Evolutionary conservation across 768 basidiomycete genomes (phyloP).

Genomic region (Macrolepiota albuminosa): DNA sequence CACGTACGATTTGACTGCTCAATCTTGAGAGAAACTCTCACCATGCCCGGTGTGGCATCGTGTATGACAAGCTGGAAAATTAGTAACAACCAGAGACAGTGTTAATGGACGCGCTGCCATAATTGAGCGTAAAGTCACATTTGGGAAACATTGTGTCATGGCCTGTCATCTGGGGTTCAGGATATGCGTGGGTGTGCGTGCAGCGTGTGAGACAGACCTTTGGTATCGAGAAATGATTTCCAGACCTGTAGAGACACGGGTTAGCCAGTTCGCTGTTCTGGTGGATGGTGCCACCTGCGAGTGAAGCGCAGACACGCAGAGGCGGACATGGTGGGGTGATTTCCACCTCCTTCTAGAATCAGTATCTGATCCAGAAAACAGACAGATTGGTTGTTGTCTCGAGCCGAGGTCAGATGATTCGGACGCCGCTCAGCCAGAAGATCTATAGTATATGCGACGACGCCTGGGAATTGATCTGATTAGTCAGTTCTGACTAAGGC

Average conservation of each 20-base stretch:
- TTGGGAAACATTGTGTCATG: conserved; percentile 80
- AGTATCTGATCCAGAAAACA: too few species aligned
- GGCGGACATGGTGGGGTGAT: not conserved
- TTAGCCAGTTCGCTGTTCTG: not conserved
- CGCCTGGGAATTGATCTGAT: too few species aligned
- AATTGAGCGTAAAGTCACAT: conserved; percentile 36
- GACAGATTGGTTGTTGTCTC: not conserved
- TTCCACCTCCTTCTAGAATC: too few species aligned
- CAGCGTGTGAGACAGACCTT: conserved; percentile 39
- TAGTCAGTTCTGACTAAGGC: too few species aligned
- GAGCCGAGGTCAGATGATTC: not conserved
- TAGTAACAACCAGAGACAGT: not conserved
- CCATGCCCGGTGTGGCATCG: conserved; percentile 63
- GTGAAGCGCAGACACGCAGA: conserved; percentile 72
- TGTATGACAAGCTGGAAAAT: conserved; percentile 52
- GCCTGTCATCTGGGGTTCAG: conserved; percentile 37
- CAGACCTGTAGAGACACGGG: conserved; percentile 50
- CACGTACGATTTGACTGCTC: conserved; percentile 69
- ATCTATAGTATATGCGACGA: too few species aligned
- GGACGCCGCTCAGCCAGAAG: not conserved
- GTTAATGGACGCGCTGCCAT: not conserved
- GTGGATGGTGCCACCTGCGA: conserved; percentile 32
- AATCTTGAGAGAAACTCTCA: conserved; percentile 66
- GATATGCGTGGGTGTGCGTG: not conserved
- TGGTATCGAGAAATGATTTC: conserved; percentile 73